These are phyloP conservation scores for Escovopsis sp. DNA, from an alignment of 2,329 filamentous ascomycete species.

Conservation along the genomic window DNA sequence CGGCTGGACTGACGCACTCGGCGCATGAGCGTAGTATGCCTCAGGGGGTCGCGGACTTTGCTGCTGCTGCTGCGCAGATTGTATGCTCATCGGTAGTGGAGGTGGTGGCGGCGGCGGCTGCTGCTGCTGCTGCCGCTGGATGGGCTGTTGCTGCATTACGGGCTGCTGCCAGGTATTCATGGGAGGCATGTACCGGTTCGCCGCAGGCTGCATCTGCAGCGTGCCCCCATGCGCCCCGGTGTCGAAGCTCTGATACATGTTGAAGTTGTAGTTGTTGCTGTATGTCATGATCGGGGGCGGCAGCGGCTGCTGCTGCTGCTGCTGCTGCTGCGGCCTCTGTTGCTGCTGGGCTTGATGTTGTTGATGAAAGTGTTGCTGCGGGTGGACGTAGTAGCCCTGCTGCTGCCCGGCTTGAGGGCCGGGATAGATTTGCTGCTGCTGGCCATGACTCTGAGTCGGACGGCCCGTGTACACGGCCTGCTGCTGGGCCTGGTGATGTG, in stretches of 20 bases:
- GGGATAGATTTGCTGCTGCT: constrained; percentile 8
- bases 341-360: constrained; percentile 9
- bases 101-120: constrained; percentile 12
- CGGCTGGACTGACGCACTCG: constrained; percentile 3
- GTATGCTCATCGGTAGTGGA: constrained; percentile 17
- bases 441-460: constrained; percentile 7
- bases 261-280: constrained; percentile 1
- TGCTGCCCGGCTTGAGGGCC: constrained; percentile 5
- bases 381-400: constrained; percentile 6
- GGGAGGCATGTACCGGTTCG: constrained; percentile 4
- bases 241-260: constrained; percentile 4
- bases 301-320: constrained; percentile 8
- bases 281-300: constrained; percentile 2
- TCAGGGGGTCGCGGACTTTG: constrained; percentile 17
- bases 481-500: constrained; percentile 11
- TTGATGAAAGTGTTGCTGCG: constrained; percentile 12
- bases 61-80: constrained; percentile 13
- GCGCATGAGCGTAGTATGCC: constrained; percentile 12
- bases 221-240: constrained; percentile 3
- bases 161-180: constrained; percentile 6
- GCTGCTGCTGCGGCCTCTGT: constrained; percentile 11
- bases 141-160: constrained; percentile 14
- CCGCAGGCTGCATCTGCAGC: constrained; percentile 5
- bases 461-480: constrained; percentile 7
- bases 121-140: constrained; percentile 14